Conservation (phyloP, 1,139 yeast species). For the Zygosaccharomyces pseudobailii region DNA sequence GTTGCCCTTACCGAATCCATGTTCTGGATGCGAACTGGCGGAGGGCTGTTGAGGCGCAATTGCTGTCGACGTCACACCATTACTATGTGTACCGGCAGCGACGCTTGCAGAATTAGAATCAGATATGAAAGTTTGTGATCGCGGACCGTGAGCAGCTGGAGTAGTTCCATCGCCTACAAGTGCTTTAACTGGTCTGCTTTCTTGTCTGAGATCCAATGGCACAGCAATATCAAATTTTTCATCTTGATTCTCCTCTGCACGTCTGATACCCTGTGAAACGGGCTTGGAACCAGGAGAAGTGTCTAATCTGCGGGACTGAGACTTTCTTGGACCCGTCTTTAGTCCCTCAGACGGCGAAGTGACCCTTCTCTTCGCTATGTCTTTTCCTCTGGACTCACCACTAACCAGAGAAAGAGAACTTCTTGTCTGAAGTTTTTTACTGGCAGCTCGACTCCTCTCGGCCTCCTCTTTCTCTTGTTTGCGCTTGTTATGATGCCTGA, state of each 20-base stretch:
- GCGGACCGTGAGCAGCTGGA: background rate
- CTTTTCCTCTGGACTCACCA: slow-evolving; percentile 9
- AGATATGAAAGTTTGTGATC: background rate
- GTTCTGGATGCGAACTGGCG: background rate
- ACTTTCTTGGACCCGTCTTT: background rate
- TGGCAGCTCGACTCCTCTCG: slow-evolving; percentile 2
- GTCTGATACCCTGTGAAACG: background rate
- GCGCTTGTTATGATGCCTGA: slow-evolving; percentile 4
- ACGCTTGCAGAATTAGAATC: background rate
- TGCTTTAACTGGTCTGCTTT: background rate
- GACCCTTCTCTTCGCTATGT: slow-evolving; percentile 22
- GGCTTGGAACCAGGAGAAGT: background rate
- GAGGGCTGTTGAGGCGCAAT: background rate
- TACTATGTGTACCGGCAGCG: background rate
- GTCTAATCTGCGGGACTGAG: background rate
- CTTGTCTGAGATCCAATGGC: slow-evolving; percentile 1
- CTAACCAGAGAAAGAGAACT: slow-evolving; percentile 1
- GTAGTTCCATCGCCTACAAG: background rate
- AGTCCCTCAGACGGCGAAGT: background rate
- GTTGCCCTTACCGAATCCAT: background rate
- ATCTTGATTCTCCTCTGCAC: background rate
- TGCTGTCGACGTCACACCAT: background rate
- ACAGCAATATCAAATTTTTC: background rate
- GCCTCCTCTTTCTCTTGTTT: slow-evolving; percentile 5
- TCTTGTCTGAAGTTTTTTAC: background rate